Percentiles rank a stretch among this genome's conserved stretches.
Conservation (phyloP, 2,329 filamentous ascomycete genomes). For the Exophiala bonariae region DNA sequence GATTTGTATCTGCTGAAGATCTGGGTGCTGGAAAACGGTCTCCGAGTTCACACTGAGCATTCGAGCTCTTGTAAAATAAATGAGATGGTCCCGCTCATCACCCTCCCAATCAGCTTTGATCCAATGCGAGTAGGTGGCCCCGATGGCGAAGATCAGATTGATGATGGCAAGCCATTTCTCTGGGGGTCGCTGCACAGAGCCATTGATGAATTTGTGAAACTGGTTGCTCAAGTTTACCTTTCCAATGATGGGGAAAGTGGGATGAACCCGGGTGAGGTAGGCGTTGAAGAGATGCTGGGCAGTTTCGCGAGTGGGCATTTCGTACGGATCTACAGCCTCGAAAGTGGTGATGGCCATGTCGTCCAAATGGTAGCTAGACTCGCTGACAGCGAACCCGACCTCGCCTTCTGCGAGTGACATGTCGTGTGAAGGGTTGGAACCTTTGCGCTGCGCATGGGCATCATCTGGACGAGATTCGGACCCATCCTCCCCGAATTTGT, state of each 20-base stretch:
- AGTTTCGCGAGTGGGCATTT: constrained; percentile 40
- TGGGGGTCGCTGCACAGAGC: constrained; percentile 32
- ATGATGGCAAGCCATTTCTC: constrained; percentile 46
- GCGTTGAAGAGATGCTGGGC: constrained; percentile 44
- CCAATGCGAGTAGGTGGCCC: constrained; percentile 43
- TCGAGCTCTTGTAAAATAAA: constrained; percentile 45
- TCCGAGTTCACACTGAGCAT: constrained; percentile 44
- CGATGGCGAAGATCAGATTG: constrained; percentile 49
- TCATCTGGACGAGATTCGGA: constrained; percentile 10
- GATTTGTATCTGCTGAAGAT: constrained; percentile 48
- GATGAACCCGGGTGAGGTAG: constrained; percentile 44
- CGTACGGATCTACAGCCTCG: constrained; percentile 42
- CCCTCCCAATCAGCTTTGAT: constrained; percentile 43
- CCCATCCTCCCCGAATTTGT: constrained; percentile 32
- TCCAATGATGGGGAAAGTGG: constrained; percentile 46
- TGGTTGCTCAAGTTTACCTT: constrained; percentile 41
- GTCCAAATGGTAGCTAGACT: constrained; percentile 43
- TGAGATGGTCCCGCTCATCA: constrained; percentile 43
- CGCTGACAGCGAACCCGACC: constrained; percentile 25
- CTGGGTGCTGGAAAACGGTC: constrained; percentile 43
- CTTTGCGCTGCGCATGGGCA: constrained; percentile 8
- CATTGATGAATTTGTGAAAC: constrained; percentile 37
- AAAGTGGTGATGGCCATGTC: constrained; percentile 43
- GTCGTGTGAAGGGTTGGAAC: too few relatives aligned
- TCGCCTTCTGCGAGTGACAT: constrained; percentile 33